Evolutionary conservation across 768 basidiomycete genomes (phyloP), one percentile per base, ranked within the genome.

Genomic region (Tricholoma sp.): DNA sequence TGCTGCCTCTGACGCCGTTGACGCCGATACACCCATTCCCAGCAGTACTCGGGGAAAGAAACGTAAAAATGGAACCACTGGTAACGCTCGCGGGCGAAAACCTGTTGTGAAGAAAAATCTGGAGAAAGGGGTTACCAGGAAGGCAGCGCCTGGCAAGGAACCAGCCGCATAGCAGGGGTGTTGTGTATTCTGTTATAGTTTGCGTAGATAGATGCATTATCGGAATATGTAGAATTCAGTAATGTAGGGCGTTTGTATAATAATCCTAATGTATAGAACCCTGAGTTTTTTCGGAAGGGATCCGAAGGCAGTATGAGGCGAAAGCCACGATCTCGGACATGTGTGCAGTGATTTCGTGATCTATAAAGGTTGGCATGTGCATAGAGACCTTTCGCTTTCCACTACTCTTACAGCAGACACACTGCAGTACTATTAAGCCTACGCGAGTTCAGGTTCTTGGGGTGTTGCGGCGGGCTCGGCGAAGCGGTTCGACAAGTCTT

Each of bases 21-120:
- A 78, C 24, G 69, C 61, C 50, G 69, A 68, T 31, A 66, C 67
- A n/a, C 63, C 70, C 1, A 64, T 60, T 5, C 63, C 73, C 32
- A 57, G 71, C 5, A 67, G 64, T 39, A 63, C 67, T 3, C 76
- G 77, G 45, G 78, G 76, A 22, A 79, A 76, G 63, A 78, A 75
- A 62, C 73, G 77, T 37, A 78, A 74, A 63, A 9, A 69, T 11
- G 74, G 71, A 16, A 67, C 64, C 3, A 67, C 71, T 45, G 70
- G 72, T 21, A 69, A 69, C 29, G 61, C 71, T 31, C 74, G 77
- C 27, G 74, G 77, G 53, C 72, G 78, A 29, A 76, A 75, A 51
- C 66, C 74, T 27, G 24, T 5, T 27, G 24, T 5, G 50, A 78
- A 71, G 67, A 78, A 72, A 66, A 75, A 72, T 57, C 58, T 63